These are phyloP conservation scores for Thelonectria discophora DNA, from an alignment of 2,329 filamentous ascomycete species.

Conservation along the genomic window DNA sequence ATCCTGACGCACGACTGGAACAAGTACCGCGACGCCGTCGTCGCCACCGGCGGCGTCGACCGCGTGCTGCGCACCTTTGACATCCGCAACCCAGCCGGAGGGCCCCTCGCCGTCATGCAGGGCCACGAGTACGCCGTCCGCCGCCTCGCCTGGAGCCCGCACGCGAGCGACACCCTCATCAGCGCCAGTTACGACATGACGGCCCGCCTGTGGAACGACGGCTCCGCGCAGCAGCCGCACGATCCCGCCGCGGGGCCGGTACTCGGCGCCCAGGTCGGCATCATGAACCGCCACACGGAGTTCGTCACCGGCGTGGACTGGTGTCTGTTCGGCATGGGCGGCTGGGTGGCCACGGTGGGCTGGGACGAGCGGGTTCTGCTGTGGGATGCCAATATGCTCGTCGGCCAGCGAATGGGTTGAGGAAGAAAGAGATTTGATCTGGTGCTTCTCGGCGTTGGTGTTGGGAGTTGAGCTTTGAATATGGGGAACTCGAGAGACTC, in stretches of 20 bases:
- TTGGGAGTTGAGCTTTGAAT: slow-evolving; percentile 14
- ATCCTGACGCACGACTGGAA: slow-evolving; percentile 98
- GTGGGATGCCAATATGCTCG: slow-evolving; percentile 80
- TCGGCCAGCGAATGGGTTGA: slow-evolving; percentile 43
- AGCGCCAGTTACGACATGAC: slow-evolving; percentile 99
- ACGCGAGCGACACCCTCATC: slow-evolving; percentile 86
- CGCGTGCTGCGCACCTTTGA: slow-evolving; percentile 89
- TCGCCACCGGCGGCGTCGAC: slow-evolving; percentile 92
- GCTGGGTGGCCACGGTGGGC: slow-evolving; percentile 92
- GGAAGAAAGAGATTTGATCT: neutral
- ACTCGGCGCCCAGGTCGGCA: slow-evolving; percentile 76
- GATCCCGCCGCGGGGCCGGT: slow-evolving; percentile 50
- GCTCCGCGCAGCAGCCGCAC: slow-evolving; percentile 53
- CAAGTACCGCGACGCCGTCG: slow-evolving; percentile 86
- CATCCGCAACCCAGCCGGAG: slow-evolving; percentile 76
- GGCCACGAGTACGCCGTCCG: slow-evolving; percentile 94
- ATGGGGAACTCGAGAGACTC: slow-evolving; percentile 8
- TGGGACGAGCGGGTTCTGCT: slow-evolving; percentile 94
- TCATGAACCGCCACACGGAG: slow-evolving; percentile 94
- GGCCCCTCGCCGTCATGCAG: slow-evolving; percentile 76
- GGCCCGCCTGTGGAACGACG: slow-evolving; percentile 91
- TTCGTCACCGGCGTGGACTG: slow-evolving; percentile 97
- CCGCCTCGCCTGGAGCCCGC: slow-evolving; percentile 89
- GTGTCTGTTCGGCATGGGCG: slow-evolving; percentile 94
- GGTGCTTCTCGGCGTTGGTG: slow-evolving; percentile 32